Evolutionary conservation across 1,284 basidiomycete species (phyloP).

Genomic region (Irpex lacteus): DNA sequence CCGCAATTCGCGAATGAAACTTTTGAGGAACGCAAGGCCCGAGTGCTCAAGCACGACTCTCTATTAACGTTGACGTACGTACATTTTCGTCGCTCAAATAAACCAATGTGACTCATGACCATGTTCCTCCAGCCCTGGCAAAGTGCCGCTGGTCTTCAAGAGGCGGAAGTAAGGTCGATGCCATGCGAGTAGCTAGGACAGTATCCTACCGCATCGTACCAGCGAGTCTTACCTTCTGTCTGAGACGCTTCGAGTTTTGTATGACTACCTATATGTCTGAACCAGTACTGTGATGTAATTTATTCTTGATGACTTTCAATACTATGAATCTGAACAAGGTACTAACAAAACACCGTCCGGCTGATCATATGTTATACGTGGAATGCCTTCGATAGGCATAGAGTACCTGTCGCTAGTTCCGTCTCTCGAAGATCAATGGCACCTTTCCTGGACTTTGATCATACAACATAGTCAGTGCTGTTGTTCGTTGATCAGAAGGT

Average conservation of each 20-base stretch:
- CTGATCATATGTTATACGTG: too few relatives aligned
- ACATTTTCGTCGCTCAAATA: neutral
- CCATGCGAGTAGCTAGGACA: neutral
- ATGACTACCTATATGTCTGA: too few relatives aligned
- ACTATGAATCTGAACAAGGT: too few relatives aligned
- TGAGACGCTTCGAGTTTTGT: too few relatives aligned
- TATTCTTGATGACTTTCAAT: too few relatives aligned
- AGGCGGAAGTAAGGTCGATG: neutral
- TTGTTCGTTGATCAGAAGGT: neutral
- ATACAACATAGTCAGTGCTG: neutral
- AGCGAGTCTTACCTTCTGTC: too few relatives aligned
- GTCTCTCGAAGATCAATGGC: slow-evolving; percentile 4
- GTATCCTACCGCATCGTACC: neutral
- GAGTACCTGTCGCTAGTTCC: neutral
- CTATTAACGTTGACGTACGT: slow-evolving; percentile 23
- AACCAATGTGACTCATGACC: neutral
- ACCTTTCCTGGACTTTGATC: neutral
- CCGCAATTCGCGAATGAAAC: slow-evolving; percentile 26
- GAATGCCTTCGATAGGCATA: too few relatives aligned
- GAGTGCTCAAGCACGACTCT: slow-evolving; percentile 19
- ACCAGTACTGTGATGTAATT: too few relatives aligned
- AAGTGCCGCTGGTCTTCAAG: slow-evolving; percentile 5
- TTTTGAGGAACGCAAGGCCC: slow-evolving; percentile 24
- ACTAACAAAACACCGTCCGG: too few relatives aligned
- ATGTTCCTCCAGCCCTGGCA: neutral